Percentiles rank a stretch among this genome's conserved stretches.
Conservation (phyloP, 495 filamentous ascomycete species). For the Aspergillus indologenus region DNA sequence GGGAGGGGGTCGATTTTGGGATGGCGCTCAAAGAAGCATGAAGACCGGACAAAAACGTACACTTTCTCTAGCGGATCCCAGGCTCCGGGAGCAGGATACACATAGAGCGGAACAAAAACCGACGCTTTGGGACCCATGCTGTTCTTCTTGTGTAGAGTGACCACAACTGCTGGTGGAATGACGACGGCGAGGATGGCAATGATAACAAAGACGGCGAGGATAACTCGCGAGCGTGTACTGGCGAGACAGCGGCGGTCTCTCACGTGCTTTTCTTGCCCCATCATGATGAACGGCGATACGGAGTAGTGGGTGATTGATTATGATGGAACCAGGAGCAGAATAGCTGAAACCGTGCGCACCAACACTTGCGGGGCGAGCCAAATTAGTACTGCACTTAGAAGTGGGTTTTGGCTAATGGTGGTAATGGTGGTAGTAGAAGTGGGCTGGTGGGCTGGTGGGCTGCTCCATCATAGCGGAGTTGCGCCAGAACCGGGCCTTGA, state of each 20-base stretch:
- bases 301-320: slow-evolving; percentile 2
- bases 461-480: slow-evolving; percentile 12
- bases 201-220: slow-evolving; percentile 25
- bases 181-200: slow-evolving; percentile 35
- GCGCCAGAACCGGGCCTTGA: slow-evolving; percentile 15
- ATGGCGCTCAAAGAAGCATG: background rate
- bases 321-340: background rate
- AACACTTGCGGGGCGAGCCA: slow-evolving; percentile 9
- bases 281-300: slow-evolving; percentile 11
- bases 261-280: slow-evolving; percentile 37
- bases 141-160: slow-evolving; percentile 32
- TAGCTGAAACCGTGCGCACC: slow-evolving; percentile 12
- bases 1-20: background rate
- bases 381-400: background rate
- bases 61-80: slow-evolving; percentile 49
- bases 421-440: background rate
- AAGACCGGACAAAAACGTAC: slow-evolving; percentile 33
- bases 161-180: slow-evolving; percentile 35
- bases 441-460: slow-evolving; percentile 21
- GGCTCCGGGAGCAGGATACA: slow-evolving; percentile 49
- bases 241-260: slow-evolving; percentile 32
- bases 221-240: slow-evolving; percentile 29
- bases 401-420: background rate
- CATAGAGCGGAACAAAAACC: slow-evolving; percentile 54
- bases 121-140: slow-evolving; percentile 43